phyloP scores from a whole-genome alignment of 2,329 filamentous ascomycete genomes.

The Diaporthe destruens region DNA sequence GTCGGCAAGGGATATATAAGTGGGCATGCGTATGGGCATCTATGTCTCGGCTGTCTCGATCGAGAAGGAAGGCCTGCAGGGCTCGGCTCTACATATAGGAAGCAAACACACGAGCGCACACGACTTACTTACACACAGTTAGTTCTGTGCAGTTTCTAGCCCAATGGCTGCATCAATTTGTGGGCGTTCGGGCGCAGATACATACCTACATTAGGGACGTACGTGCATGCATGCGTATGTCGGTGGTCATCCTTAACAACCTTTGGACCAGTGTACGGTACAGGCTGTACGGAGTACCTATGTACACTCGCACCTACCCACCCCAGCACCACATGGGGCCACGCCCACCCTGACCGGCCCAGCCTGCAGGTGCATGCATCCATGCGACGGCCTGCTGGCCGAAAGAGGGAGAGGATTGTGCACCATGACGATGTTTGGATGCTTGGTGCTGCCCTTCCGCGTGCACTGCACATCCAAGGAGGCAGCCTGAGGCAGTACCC shows the following conservation, averaged over 20 bases:
- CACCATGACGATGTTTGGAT: conserved; percentile 16
- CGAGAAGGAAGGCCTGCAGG: conserved; percentile 6
- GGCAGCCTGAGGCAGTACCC: conserved; percentile 13
- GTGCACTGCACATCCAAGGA: conserved; percentile 1
- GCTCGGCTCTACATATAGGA: conserved; percentile 19
- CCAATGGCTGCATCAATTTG: conserved; percentile 19
- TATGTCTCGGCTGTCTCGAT: conserved; percentile 14
- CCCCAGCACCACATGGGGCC: conserved; percentile 10
- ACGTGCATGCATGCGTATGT: too few relatives aligned
- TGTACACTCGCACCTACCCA: background rate
- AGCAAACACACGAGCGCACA: background rate
- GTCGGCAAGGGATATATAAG: background rate
- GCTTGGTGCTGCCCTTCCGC: background rate
- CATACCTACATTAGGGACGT: too few relatives aligned
- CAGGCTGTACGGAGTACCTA: too few relatives aligned
- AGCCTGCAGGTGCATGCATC: conserved; percentile 20
- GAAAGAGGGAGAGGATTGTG: background rate
- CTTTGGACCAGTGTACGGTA: too few relatives aligned
- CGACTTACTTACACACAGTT: too few relatives aligned
- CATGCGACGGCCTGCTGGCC: background rate
- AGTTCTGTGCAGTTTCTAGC: conserved; percentile 8
- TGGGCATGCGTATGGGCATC: background rate
- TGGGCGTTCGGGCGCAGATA: background rate
- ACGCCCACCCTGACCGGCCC: conserved; percentile 7
- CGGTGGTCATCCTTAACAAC: background rate